Evolutionary conservation across 805 yeast genomes (phyloP).

Genomic region (Myxozyma sirexii): DNA sequence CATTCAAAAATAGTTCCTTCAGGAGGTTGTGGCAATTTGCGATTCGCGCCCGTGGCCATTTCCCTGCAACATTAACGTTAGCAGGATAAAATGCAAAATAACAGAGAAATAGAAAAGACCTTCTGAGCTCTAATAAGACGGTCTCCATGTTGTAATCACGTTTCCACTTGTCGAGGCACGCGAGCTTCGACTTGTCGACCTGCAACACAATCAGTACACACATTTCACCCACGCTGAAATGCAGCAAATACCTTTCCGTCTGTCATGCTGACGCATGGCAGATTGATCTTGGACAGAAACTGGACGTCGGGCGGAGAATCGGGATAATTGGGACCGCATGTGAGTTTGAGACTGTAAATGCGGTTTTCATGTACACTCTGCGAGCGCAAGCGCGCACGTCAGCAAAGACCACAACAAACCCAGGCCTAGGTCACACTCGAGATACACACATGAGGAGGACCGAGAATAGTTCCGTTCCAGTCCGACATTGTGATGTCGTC

Average conservation of each 20-base stretch:
- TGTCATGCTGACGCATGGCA: conserved; percentile 80
- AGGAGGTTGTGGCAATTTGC: conserved; percentile 85
- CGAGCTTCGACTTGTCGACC: conserved; percentile 58
- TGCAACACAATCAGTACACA: conserved; percentile 2
- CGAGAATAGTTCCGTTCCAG: conserved; percentile 98
- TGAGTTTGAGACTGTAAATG: conserved; percentile 79
- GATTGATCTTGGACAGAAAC: conserved; percentile 80
- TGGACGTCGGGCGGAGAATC: conserved; percentile 82
- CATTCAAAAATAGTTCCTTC: conserved; percentile 72
- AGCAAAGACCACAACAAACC: too few species aligned
- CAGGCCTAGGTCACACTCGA: too few species aligned
- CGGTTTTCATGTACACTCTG: conserved; percentile 82
- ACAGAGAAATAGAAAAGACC: conserved; percentile 37
- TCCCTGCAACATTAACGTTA: conserved; percentile 45
- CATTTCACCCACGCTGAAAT: neutral
- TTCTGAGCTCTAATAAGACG: conserved; percentile 83
- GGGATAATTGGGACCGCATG: conserved; percentile 85
- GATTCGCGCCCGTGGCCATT: conserved; percentile 82
- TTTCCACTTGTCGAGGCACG: conserved; percentile 80
- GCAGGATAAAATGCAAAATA: neutral
- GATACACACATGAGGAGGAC: conserved; percentile 75
- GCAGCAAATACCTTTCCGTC: conserved; percentile 50
- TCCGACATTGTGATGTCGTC: conserved; percentile 91
- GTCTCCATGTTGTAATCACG: conserved; percentile 91
- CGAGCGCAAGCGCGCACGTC: neutral